A percentile compares a stretch with the other conserved stretches of the same genome.
phyloP scores from a whole-genome alignment of 1,139 yeast species.

The Hyphopichia pseudoburtonii region DNA sequence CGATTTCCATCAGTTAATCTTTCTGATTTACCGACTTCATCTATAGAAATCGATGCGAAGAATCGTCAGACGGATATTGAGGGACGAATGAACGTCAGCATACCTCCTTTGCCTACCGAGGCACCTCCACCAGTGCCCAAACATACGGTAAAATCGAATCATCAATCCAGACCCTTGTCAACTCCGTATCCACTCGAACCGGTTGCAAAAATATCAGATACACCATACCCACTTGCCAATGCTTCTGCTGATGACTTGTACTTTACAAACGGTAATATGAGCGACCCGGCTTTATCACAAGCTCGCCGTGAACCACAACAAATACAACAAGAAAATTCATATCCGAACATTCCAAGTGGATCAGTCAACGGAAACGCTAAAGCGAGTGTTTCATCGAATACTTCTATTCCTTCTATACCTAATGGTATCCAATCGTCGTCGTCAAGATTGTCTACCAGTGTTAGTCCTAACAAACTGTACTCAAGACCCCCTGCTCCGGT shows the following conservation, averaged over 20 bases:
- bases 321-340: background rate
- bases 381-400: background rate
- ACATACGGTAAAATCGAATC: slow-evolving; percentile 7
- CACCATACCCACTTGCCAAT: slow-evolving; percentile 18
- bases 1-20: slow-evolving; percentile 5
- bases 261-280: background rate
- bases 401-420: background rate
- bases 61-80: background rate
- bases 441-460: background rate
- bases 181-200: slow-evolving; percentile 15
- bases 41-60: background rate
- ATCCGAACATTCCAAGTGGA: background rate
- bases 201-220: slow-evolving; percentile 12
- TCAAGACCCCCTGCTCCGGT: slow-evolving; percentile 1
- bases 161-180: background rate
- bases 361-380: no score
- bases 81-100: background rate
- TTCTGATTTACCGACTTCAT: background rate
- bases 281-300: background rate
- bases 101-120: slow-evolving; percentile 14
- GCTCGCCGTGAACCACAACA: background rate
- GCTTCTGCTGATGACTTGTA: background rate
- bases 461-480: background rate
- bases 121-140: slow-evolving; percentile 15
- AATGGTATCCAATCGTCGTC: background rate